Conservation (phyloP, 2,329 filamentous ascomycete genomes). For the Lasiodiplodia gonubiensis region DNA sequence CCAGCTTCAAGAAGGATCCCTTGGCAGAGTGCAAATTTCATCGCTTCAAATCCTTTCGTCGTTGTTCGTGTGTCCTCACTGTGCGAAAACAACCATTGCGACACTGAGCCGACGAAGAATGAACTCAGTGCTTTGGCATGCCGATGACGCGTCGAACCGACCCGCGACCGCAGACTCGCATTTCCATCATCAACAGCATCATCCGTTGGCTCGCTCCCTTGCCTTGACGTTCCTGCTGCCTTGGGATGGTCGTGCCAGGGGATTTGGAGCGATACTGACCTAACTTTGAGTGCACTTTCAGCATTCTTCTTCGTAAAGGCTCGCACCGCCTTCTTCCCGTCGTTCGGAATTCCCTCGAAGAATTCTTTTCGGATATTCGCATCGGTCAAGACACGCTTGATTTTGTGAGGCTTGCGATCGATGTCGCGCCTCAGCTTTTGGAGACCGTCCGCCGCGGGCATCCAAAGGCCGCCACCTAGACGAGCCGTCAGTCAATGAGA, state of each 20-base stretch:
- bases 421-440: slow-evolving; percentile 74
- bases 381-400: slow-evolving; percentile 71
- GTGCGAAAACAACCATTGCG: background rate
- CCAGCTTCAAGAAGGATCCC: slow-evolving; percentile 10
- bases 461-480: slow-evolving; percentile 79
- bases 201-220: background rate
- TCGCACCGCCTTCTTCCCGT: slow-evolving; percentile 66
- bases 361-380: slow-evolving; percentile 68
- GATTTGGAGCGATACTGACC: slow-evolving; percentile 56
- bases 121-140: background rate
- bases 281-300: slow-evolving; percentile 83
- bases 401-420: slow-evolving; percentile 71
- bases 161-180: background rate
- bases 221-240: background rate
- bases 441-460: slow-evolving; percentile 71
- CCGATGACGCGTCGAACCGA: slow-evolving; percentile 9
- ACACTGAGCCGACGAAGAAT: background rate
- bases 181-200: background rate
- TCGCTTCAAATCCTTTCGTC: background rate
- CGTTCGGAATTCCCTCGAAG: slow-evolving; percentile 61
- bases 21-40: slow-evolving; percentile 19
- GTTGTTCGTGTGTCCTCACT: background rate
- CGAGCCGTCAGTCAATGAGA: slow-evolving; percentile 12
- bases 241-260: slow-evolving; percentile 5
- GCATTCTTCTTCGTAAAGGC: slow-evolving; percentile 73